Base-by-base conservation (phyloP, 345 rosid species). In the Cardiospermum halicacabum region DNA sequence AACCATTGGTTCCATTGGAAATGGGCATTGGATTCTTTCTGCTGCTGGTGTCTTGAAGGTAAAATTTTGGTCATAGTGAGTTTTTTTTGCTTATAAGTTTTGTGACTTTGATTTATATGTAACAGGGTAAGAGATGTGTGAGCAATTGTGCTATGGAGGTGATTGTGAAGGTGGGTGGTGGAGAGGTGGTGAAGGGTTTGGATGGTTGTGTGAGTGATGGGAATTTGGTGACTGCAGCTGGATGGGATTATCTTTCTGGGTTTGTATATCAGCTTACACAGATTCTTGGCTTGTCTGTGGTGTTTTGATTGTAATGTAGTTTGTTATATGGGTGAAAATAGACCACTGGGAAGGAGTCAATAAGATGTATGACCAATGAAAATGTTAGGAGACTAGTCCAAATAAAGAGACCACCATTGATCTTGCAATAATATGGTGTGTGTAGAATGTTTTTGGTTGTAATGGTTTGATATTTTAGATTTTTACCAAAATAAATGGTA, bases 21-120 rank as follows among this genome's bases (percentile, higher is more conserved):
- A 77, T 67, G 87, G 87, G 19, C 67, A 66, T 39, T 80, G 82
- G 87, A 69, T 80, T 9, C 69, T 80, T 6, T 80, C 82, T n/a
- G 80, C 81, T 4, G 73, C 80, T 1, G 72, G 73, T 0, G 70
- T 66, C 67, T 77, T 82, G 7, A 73, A 80, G 86, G 86, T 79
- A 58, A 62, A n/a, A n/a, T n/a, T 25, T 11, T 19, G 9, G 10
- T 60, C n/a, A 9, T 43, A 43, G 39, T 34, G 10, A 34, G 5
- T 4, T 5, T 3, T 32, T 32, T 32, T 3, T 32, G 36, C 7
- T 7, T 32, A 32, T 32, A 3, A 32, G 36, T 32, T 32, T 4
- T 34, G 39, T 5, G 10, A 34, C 0, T 34, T 34, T 34, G 39
- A 34, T 37, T n/a, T 11, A 59, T 26, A 16, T 12, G 9, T 27